A percentile compares a stretch with the other conserved stretches of the same genome.
Conservation (phyloP, 768 basidiomycete genomes). For the Tulasnella sp. region DNA sequence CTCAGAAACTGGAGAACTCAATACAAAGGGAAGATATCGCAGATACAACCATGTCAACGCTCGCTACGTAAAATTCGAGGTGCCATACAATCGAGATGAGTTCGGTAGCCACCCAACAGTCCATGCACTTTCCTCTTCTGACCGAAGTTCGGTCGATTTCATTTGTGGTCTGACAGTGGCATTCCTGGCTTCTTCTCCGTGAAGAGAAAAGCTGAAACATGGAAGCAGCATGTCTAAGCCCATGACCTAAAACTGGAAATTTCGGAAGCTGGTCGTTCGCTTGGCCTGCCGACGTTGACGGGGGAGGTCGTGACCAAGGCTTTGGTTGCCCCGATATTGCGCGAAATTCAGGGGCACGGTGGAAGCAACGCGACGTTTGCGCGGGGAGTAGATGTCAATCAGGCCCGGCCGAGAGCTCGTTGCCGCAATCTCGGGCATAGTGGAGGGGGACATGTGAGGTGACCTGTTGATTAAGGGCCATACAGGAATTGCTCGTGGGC, state of each 20-base stretch:
- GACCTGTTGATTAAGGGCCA: background rate
- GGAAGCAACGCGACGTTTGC: background rate
- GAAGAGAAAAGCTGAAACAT: background rate
- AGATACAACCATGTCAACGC: background rate
- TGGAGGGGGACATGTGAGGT: background rate
- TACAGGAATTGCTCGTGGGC: background rate
- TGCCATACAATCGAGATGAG: background rate
- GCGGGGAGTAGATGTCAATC: constrained; percentile 3
- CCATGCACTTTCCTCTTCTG: background rate
- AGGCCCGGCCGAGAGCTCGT: constrained; percentile 6
- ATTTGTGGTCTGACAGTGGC: background rate
- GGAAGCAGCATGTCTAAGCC: background rate
- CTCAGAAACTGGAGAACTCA: background rate
- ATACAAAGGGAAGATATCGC: background rate
- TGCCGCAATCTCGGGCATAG: background rate
- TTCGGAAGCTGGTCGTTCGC: background rate
- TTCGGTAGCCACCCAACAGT: background rate
- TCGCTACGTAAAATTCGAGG: background rate
- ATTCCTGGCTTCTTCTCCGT: background rate
- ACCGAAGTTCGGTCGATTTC: background rate
- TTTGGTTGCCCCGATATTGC: constrained; percentile 18
- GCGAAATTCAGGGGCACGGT: background rate
- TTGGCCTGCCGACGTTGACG: background rate
- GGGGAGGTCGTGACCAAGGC: background rate
- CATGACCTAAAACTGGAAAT: background rate